These are phyloP conservation scores for Lentinus brumalis DNA, from an alignment of 768 basidiomycete species.

Conservation along the genomic window DNA sequence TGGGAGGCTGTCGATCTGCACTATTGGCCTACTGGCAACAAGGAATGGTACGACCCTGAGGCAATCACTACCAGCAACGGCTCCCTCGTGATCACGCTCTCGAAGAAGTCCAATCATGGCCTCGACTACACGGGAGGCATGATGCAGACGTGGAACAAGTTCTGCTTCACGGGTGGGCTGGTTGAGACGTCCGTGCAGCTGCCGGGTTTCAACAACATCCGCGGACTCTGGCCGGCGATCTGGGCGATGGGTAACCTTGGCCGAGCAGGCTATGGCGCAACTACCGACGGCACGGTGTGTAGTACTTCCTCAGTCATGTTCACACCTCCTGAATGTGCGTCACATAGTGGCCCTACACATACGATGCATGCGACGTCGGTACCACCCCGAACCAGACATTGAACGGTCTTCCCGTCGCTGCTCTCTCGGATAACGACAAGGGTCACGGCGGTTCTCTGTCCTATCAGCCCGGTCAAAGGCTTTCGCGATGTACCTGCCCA, in stretches of 20 bases:
- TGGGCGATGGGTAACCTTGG: conserved; percentile 74
- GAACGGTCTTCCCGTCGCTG: conserved; percentile 64
- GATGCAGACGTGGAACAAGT: conserved; percentile 73
- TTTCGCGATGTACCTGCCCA: conserved; percentile 82
- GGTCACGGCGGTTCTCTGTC: conserved; percentile 49
- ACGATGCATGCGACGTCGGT: conserved; percentile 76
- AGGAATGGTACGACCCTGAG: conserved; percentile 85
- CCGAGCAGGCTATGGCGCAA: conserved; percentile 85
- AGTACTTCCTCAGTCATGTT: conserved; percentile 6
- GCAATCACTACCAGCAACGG: conserved; percentile 48
- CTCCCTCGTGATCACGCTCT: conserved; percentile 52
- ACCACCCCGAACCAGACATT: conserved; percentile 66
- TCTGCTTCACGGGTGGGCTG: conserved; percentile 86
- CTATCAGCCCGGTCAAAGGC: conserved; percentile 81
- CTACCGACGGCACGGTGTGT: conserved; percentile 76
- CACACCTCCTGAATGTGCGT: not conserved
- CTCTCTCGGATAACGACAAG: conserved; percentile 58
- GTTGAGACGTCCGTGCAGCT: conserved; percentile 65
- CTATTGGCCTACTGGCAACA: conserved; percentile 66
- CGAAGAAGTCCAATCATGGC: conserved; percentile 50
- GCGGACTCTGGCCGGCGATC: conserved; percentile 52
- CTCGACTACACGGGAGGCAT: conserved; percentile 46
- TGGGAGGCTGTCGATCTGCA: conserved; percentile 85
- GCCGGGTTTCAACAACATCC: conserved; percentile 60
- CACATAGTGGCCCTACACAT: conserved; percentile 75